These are phyloP conservation scores for Backusella tuberculispora DNA, from an alignment of 192 early-diverging fungal genomes.

Conservation along the genomic window DNA sequence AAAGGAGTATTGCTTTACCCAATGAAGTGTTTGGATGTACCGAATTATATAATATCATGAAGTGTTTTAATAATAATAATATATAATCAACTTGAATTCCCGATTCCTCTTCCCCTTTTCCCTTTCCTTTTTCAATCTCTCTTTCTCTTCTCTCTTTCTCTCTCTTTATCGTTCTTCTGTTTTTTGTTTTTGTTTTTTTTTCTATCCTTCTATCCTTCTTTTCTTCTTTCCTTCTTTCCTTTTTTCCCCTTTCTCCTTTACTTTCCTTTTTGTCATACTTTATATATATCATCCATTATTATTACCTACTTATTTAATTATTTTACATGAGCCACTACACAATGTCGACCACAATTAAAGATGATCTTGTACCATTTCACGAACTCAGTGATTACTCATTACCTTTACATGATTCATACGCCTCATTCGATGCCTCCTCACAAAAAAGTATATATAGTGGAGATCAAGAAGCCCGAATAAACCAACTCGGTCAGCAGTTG, in stretches of 20 bases:
- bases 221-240: background rate
- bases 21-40: background rate
- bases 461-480: slow-evolving; percentile 34
- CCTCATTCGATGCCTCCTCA: slow-evolving; percentile 6
- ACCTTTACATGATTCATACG: slow-evolving; percentile 28
- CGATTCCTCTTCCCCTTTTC: background rate
- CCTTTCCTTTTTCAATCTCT: background rate
- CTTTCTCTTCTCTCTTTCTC: slow-evolving; percentile 24
- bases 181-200: too few species aligned
- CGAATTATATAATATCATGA: background rate
- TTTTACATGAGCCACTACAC: slow-evolving; percentile 7
- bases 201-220: background rate
- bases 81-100: background rate
- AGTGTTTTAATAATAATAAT: background rate
- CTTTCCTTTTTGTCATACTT: background rate
- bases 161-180: background rate
- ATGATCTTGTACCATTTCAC: slow-evolving; percentile 24
- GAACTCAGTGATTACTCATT: slow-evolving; percentile 48
- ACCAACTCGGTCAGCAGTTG: slow-evolving; percentile 37
- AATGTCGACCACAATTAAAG: slow-evolving; percentile 20
- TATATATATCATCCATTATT: background rate
- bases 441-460: slow-evolving; percentile 32
- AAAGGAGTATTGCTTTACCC: background rate
- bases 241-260: background rate
- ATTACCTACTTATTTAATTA: background rate